Percentiles rank a stretch among this genome's conserved stretches.
Evolutionary conservation across 768 basidiomycete genomes (phyloP).

Genomic region (Trametes maxima): DNA sequence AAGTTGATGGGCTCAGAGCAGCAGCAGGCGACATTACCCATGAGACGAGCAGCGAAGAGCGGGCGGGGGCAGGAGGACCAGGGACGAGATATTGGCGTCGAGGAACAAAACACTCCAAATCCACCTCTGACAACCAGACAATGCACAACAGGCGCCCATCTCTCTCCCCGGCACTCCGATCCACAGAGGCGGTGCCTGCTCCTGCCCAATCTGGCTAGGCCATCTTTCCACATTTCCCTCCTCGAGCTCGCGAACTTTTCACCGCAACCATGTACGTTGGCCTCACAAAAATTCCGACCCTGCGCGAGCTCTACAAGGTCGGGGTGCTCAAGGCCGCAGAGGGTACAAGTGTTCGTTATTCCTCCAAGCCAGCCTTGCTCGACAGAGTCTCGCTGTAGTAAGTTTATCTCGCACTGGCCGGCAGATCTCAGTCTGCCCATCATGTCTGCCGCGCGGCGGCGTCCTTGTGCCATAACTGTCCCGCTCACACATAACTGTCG

Average conservation of each 20-base stretch:
- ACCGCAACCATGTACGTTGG: slow-evolving; percentile 31
- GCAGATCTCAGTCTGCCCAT: background rate
- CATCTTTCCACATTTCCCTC: background rate
- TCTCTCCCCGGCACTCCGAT: background rate
- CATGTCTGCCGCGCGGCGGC: background rate
- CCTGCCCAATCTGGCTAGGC: background rate
- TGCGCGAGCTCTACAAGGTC: slow-evolving; percentile 54
- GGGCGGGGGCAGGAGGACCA: slow-evolving; percentile 14
- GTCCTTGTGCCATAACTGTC: slow-evolving; percentile 13
- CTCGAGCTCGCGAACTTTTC: background rate
- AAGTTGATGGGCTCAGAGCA: slow-evolving; percentile 54
- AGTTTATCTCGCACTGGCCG: slow-evolving; percentile 28
- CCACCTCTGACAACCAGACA: background rate
- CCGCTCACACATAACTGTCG: background rate
- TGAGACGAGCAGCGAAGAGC: slow-evolving; percentile 21
- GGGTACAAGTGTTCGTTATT: slow-evolving; percentile 39
- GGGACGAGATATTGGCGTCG: slow-evolving; percentile 23
- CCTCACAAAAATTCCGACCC: slow-evolving; percentile 55
- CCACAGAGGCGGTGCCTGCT: slow-evolving; percentile 1
- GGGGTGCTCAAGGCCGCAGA: slow-evolving; percentile 41
- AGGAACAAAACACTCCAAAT: slow-evolving; percentile 34
- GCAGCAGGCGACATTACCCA: slow-evolving; percentile 35
- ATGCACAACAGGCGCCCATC: slow-evolving; percentile 12
- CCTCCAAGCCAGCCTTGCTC: slow-evolving; percentile 43
- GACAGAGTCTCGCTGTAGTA: slow-evolving; percentile 71